Percentiles rank a stretch among this genome's conserved stretches.
Conservation (phyloP, 2,329 filamentous ascomycete genomes). For the Cercospora canescens region DNA sequence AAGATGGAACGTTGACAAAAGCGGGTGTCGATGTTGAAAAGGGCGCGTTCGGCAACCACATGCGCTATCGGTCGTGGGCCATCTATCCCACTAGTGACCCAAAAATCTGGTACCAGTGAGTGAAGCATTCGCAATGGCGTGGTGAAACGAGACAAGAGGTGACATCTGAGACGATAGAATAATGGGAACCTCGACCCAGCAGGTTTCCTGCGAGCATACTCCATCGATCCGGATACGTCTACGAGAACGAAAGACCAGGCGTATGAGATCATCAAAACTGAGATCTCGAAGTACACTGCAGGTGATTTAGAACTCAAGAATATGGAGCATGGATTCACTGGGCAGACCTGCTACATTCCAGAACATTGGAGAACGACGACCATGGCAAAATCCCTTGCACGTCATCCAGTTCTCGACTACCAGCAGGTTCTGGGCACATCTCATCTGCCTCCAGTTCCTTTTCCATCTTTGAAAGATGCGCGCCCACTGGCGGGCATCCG, state of each 20-base stretch:
- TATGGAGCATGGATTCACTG: conserved; percentile 36
- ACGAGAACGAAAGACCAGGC: conserved; percentile 35
- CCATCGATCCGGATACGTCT: conserved; percentile 39
- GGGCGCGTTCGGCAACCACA: conserved; percentile 42
- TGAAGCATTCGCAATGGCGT: too few species aligned
- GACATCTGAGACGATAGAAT: too few species aligned
- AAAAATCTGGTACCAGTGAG: too few species aligned
- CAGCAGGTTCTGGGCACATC: conserved; percentile 9
- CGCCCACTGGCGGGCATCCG: conserved; percentile 41
- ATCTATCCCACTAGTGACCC: conserved; percentile 53
- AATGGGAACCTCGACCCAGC: conserved; percentile 43
- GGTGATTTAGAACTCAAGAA: conserved; percentile 47
- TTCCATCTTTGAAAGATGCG: conserved; percentile 15
- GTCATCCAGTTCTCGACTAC: conserved; percentile 43
- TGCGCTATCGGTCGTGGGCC: conserved; percentile 44
- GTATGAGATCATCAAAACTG: conserved; percentile 36
- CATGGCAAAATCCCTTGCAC: conserved; percentile 46
- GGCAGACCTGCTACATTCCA: conserved; percentile 34
- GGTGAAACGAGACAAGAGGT: too few species aligned
- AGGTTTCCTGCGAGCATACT: conserved; percentile 48
- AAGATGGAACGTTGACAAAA: conserved; percentile 32
- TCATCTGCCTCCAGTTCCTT: conserved; percentile 9
- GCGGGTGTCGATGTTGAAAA: conserved; percentile 28
- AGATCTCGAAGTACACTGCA: conserved; percentile 37
- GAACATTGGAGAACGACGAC: conserved; percentile 45